A percentile compares a stretch with the other conserved stretches of the same genome.
Conservation (phyloP, 129 eudicot genomes). For the Glebionis coronaria region DNA sequence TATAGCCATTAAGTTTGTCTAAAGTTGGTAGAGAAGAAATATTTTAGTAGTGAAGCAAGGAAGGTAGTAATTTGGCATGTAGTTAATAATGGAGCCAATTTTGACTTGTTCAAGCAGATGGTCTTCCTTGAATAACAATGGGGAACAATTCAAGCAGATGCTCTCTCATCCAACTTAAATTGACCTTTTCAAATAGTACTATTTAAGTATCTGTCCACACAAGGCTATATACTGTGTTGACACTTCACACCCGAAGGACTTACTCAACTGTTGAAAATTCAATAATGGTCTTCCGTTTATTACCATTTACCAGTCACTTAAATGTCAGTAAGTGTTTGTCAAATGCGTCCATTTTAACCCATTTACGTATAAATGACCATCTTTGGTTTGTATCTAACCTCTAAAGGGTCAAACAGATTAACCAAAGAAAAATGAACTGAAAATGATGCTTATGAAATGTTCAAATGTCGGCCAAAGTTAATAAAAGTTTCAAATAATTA, state of each 20-base stretch:
- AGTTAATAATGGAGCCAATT: too few species aligned
- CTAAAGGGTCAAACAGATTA: neutral
- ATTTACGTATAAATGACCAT: neutral
- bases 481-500: neutral
- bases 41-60: conserved; percentile 11
- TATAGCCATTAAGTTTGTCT: neutral
- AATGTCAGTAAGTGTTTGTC: too few species aligned
- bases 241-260: neutral
- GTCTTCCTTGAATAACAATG: conserved; percentile 17
- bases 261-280: neutral
- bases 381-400: neutral
- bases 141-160: conserved; percentile 18
- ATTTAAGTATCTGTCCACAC: conserved; percentile 11
- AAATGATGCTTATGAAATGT: neutral
- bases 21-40: conserved; percentile 7
- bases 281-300: neutral
- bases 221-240: neutral
- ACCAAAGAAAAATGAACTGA: neutral
- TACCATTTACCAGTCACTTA: neutral
- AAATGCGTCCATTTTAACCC: neutral
- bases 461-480: neutral
- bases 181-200: conserved; percentile 12
- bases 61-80: conserved; percentile 24
- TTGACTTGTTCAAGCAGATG: too few species aligned
- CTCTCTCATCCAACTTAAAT: conserved; percentile 17